These are phyloP conservation scores for Ceratorhiza oryzae-sativae DNA, from an alignment of 1,284 basidiomycete species.

Conservation along the genomic window DNA sequence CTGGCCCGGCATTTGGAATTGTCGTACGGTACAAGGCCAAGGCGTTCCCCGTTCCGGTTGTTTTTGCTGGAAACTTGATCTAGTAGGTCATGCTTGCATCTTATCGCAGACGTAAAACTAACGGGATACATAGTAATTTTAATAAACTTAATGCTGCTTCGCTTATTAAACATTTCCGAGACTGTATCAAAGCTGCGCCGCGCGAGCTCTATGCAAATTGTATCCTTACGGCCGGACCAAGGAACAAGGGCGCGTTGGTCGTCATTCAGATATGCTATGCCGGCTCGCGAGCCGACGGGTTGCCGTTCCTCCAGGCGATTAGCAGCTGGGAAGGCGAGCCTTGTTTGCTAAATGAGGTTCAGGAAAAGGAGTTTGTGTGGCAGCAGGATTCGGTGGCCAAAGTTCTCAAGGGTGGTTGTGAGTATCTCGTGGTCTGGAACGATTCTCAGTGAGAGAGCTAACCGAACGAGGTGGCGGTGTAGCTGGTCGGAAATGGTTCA, in stretches of 20 bases:
- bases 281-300: conserved; percentile 75
- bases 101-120: too few species aligned
- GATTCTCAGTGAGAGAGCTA: conserved; percentile 40
- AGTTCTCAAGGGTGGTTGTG: conserved; percentile 80
- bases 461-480: conserved; percentile 32
- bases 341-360: conserved; percentile 85
- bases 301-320: conserved; percentile 80
- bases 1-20: conserved; percentile 82
- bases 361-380: conserved; percentile 84
- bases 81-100: conserved; percentile 64
- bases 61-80: conserved; percentile 89
- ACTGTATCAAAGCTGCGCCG: conserved; percentile 88
- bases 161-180: conserved; percentile 88
- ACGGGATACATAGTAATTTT: too few species aligned
- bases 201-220: conserved; percentile 84
- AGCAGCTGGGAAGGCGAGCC: conserved; percentile 84
- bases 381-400: conserved; percentile 92
- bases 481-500: conserved; percentile 88
- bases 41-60: conserved; percentile 85
- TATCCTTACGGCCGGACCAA: conserved; percentile 86
- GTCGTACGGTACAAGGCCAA: conserved; percentile 86
- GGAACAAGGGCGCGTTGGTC: conserved; percentile 76
- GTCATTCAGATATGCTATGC: conserved; percentile 91
- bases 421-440: conserved; percentile 43
- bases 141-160: conserved; percentile 86